phyloP scores from a whole-genome alignment of 2,329 filamentous ascomycete species.

The Coniosporium tulheliwenetii region DNA sequence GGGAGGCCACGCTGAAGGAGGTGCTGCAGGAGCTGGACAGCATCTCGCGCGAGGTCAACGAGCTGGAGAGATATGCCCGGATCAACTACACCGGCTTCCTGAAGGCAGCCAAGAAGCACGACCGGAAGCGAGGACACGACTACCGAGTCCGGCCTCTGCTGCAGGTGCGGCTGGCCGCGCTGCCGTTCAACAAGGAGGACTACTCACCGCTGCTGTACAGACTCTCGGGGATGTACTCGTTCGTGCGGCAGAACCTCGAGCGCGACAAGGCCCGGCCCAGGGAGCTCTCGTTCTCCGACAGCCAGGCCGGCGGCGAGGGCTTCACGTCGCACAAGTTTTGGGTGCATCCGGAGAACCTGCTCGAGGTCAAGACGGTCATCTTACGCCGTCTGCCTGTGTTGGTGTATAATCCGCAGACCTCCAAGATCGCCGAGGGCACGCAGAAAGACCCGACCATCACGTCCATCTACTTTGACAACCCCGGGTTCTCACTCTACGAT shows the following conservation, averaged over 20 bases:
- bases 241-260: conserved; percentile 72
- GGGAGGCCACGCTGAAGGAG: conserved; percentile 44
- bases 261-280: conserved; percentile 20
- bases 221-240: conserved; percentile 90
- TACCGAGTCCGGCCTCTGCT: conserved; percentile 88
- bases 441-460: conserved; percentile 78
- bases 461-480: conserved; percentile 89
- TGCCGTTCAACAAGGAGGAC: conserved; percentile 90
- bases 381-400: conserved; percentile 79
- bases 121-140: conserved; percentile 71
- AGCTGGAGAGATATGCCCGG: conserved; percentile 86
- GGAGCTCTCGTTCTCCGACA: conserved; percentile 28
- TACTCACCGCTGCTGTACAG: conserved; percentile 80
- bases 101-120: conserved; percentile 98
- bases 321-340: conserved; percentile 92
- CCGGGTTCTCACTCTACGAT: conserved; percentile 71
- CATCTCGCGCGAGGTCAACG: conserved; percentile 81
- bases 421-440: conserved; percentile 65
- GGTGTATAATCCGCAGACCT: conserved; percentile 77
- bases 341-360: conserved; percentile 87
- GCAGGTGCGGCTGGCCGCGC: conserved; percentile 72
- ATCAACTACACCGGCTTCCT: conserved; percentile 97
- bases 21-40: conserved; percentile 67
- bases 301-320: conserved; percentile 35
- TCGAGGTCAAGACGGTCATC: conserved; percentile 94